Base-by-base conservation (phyloP, 2,329 filamentous ascomycete genomes). In the Pezicula neosporulosa region DNA sequence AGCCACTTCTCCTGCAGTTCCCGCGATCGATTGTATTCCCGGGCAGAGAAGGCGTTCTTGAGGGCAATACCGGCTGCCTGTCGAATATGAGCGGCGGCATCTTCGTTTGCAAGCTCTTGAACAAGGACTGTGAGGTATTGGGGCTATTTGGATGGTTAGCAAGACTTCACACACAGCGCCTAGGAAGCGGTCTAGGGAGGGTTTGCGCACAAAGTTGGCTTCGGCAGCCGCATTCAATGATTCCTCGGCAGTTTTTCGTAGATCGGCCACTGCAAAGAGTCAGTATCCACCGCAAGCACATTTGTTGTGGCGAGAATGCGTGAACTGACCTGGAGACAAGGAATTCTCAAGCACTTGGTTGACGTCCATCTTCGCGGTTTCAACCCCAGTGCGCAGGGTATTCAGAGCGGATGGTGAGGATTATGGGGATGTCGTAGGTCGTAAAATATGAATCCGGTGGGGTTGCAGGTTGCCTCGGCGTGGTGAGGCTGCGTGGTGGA, bases 261-360 rank as follows among this genome's bases (percentile, higher is more conserved):
- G 85, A 69, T 85, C 81, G 72, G 90, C 88, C 82, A 99, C 94
- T 97, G 70, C 56, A 60, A 50, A 56, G 60, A 52, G 68, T 73
- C 60, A 74, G 70, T 62, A 48, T 47, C 10, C 24, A 46, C 24
- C 39, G n/a, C 16, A n/a, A 19, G 12, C 21, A 21, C 49, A 37
- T n/a, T 39, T 24, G 24, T 18, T 48, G 49, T 19, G 45, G 49
- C 28, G 50, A 50, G 52, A 52, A 50, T 48, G 46, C 3, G 50
- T 49, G 50, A 48, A 58, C 87, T 72, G 78, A 97, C 94, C 93
- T 70, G 92, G 82, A 69, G 92, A 95, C 76, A 97, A 85, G 73
- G 94, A 97, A 79, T 92, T 93, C 76, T 90, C 85, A 80, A 99
- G 88, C 78, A 99, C 93, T 77, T 91, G 87, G 80, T 93, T 96